Evolutionary conservation across 257 asterid genomes (phyloP), one percentile per base, ranked within the genome.

Genomic region (Thymus mandschuricus): DNA sequence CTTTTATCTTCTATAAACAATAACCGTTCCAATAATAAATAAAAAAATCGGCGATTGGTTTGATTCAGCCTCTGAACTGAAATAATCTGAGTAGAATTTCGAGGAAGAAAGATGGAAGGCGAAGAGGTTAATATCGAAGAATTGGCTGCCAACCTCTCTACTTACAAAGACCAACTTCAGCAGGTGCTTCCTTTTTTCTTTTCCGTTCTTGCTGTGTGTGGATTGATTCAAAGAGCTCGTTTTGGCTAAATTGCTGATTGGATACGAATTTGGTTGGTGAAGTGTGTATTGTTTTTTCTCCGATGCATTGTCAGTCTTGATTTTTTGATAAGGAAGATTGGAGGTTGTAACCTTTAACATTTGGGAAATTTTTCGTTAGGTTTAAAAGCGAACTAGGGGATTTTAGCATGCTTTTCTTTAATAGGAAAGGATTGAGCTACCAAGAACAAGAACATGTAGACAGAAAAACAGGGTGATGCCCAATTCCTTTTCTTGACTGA

Each of bases 91-190:
- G 50, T 33, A 28, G 45, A 45, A 69, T 65, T 65, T 70, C 2
- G n/a, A 5, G 66, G 50, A 30, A 15, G 27, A 50, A 10, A 48
- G 30, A 82, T 82, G 86, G 86, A 82, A 62, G 71, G 60, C 38
- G 99, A 95, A 69, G 98, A 85, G 78, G 89, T 92, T 69, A 95
- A 80, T 84, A 86, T 88, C 69, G 88, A 87, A 75, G 98, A 95
- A 78, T 88, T 95, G 82, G 92, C 88, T 40, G 85, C 92, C 35
- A 95, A 87, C 81, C 94, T 95, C 50, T 83, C 97, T 40, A 92
- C 96, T 40, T 92, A 95, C 81, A 86, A 79, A 82, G 89, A 89
- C 29, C 99, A 95, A 89, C 98, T 95, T 80, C 88, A 77, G 41
- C 96, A 95, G 97, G 99, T 92, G 66, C 45, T 52, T 33, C 66